Percentiles rank a stretch among this genome's conserved stretches.
Evolutionary conservation across 495 filamentous ascomycete species (phyloP).

Genomic region (Parathielavia appendiculata): DNA sequence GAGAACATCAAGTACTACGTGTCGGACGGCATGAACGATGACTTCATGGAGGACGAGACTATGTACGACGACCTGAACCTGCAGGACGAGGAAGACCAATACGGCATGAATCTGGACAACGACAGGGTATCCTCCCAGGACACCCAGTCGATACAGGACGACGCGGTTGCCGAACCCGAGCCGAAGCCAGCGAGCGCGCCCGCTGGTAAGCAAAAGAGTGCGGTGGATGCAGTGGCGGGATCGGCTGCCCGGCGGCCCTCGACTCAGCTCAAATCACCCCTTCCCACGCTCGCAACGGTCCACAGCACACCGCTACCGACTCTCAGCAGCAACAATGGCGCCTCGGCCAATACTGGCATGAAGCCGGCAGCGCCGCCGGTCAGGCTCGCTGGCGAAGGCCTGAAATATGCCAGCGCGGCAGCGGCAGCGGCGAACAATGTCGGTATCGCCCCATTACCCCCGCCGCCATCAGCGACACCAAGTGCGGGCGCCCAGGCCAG

Average conservation of each 20-base stretch:
- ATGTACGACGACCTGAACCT: conserved; percentile 94
- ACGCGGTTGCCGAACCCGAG: conserved; percentile 58
- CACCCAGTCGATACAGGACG: conserved; percentile 86
- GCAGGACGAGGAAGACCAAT: conserved; percentile 80
- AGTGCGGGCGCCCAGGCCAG: conserved; percentile 32
- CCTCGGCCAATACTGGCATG: conserved; percentile 53
- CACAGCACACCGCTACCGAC: conserved; percentile 58
- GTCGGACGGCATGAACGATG: conserved; percentile 76
- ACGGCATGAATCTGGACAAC: conserved; percentile 73
- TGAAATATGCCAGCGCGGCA: conserved; percentile 95
- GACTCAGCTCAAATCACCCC: conserved; percentile 85
- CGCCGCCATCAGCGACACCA: conserved; percentile 58
- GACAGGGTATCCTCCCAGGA: conserved; percentile 93
- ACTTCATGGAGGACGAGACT: conserved; percentile 83
- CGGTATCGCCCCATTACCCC: conserved; percentile 87
- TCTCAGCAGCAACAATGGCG: conserved; percentile 51
- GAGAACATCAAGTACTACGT: conserved; percentile 95
- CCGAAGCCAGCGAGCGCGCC: conserved; percentile 44
- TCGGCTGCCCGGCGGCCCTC: conserved; percentile 69
- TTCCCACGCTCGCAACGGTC: conserved; percentile 84
- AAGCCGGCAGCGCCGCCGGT: conserved; percentile 88
- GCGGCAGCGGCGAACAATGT: conserved; percentile 93
- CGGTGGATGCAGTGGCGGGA: conserved; percentile 45
- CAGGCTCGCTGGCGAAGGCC: conserved; percentile 75
- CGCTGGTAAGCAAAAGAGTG: conserved; percentile 49